These are phyloP conservation scores for Fomitopsis pinicola DNA, from an alignment of 1,284 basidiomycete genomes.

Conservation along the genomic window DNA sequence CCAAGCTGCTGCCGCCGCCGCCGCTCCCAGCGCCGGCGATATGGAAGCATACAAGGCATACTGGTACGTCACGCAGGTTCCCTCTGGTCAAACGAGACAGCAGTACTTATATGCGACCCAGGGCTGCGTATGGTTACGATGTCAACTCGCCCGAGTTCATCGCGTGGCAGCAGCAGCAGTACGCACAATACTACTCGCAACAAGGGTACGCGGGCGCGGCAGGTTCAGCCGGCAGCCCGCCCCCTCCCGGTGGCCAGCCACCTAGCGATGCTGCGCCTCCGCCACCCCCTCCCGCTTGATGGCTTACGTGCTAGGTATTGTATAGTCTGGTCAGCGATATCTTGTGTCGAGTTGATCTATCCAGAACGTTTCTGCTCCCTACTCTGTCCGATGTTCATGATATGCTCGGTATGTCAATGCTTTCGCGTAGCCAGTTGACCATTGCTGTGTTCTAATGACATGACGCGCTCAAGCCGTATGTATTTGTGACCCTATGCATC, in stretches of 20 bases:
- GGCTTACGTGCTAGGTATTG: background rate
- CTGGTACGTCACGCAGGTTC: slow-evolving; percentile 43
- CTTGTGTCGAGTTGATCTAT: slow-evolving; percentile 1
- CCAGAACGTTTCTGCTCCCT: background rate
- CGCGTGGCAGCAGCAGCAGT: slow-evolving; percentile 73
- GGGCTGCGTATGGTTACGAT: slow-evolving; percentile 88
- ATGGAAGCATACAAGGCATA: slow-evolving; percentile 66
- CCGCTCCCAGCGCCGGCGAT: slow-evolving; percentile 46
- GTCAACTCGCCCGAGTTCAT: slow-evolving; percentile 80
- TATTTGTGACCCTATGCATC: too few species aligned
- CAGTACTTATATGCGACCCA: slow-evolving; percentile 23
- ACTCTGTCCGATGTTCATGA: background rate
- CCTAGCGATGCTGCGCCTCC: slow-evolving; percentile 31
- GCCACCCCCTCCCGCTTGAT: slow-evolving; percentile 28
- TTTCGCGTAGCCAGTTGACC: background rate
- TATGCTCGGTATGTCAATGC: background rate
- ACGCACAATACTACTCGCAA: slow-evolving; percentile 65
- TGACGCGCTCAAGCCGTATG: background rate
- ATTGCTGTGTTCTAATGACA: background rate
- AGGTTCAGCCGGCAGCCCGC: slow-evolving; percentile 11
- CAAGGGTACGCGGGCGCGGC: slow-evolving; percentile 26
- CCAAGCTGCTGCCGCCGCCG: slow-evolving; percentile 28
- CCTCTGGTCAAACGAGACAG: too few species aligned
- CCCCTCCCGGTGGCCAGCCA: slow-evolving; percentile 26
- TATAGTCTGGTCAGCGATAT: background rate